Base-by-base conservation (phyloP, 768 basidiomycete species). In the Artomyces pyxidatus region DNA sequence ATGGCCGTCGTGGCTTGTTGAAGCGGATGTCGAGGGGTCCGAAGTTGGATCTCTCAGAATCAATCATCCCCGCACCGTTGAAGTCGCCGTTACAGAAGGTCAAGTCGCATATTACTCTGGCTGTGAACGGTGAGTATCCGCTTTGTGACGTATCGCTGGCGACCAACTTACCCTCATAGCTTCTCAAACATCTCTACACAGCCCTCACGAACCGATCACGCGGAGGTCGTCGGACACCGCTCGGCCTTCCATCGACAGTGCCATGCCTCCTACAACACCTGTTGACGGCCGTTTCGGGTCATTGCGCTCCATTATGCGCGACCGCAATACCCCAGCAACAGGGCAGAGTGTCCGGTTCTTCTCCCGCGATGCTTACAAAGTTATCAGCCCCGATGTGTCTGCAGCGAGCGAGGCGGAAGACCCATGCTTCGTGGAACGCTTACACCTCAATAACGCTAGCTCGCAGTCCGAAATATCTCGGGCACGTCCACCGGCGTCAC, bases 291-390 rank as follows among this genome's bases (percentile, higher is more conserved):
- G 64, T 49, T 71, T 65, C 50, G 74, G 72, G 45, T 85, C 84
- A 11, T 70, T 83, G 5, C 77, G 84, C 12, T 86, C 85, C 14
- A 88, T 88, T 54, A 71, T 88, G 23, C 81, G 83, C 37, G 80
- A 82, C 52, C 76, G 74, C 3, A 80, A 80, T 41, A 83, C 84
- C 0, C 85, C 85, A 14, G 84, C 81, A 3, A 85, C 83, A 10
- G 85, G 85, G n/a, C 80, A 81, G 60, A 86, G 80, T 51, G 85
- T 88, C 37, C 80, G 85, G 6, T 87, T 88, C 67, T 85, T 86
- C 63, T 78, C 84, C 23, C 73, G 79, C 23, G 80, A 85, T 46
- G 80, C 78, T 11, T 82, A 76, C 67, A 80, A 74, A 53, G 68
- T 76, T 21, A 77, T 83, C 58, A 84, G 73, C 42, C 81, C 83